Evolutionary conservation across 352 stramenopile species (phyloP).

Genomic region (Phytopythium helicoides): DNA sequence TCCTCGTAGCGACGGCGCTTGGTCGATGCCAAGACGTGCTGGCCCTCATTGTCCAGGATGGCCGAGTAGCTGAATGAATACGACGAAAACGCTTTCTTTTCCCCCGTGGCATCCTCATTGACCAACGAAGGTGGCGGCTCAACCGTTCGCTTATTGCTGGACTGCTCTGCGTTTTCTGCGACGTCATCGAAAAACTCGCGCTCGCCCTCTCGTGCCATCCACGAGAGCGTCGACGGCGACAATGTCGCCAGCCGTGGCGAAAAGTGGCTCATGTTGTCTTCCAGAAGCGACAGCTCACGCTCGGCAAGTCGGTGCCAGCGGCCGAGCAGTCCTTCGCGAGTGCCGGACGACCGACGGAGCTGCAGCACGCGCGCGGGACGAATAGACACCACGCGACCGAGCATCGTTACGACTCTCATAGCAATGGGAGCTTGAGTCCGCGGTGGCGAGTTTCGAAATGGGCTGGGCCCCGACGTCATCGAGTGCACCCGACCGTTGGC

Average conservation of each 20-base stretch:
- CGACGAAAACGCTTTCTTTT: slow-evolving; percentile 28
- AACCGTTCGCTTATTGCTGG: neutral
- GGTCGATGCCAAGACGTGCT: slow-evolving; percentile 32
- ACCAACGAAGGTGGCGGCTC: neutral
- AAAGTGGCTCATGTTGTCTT: neutral
- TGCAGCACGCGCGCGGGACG: no score
- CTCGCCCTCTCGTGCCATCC: slow-evolving; percentile 3
- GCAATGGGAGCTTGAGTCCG: no score
- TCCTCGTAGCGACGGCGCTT: slow-evolving; percentile 75
- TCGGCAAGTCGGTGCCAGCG: slow-evolving; percentile 1
- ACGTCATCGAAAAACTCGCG: slow-evolving; percentile 1
- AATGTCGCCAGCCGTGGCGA: neutral
- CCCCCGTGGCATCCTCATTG: neutral
- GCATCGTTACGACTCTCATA: no score
- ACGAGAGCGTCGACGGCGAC: slow-evolving; percentile 1
- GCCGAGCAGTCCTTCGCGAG: neutral
- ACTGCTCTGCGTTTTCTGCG: neutral
- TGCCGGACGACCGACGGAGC: no score
- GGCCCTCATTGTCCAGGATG: slow-evolving; percentile 55
- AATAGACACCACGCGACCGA: no score
- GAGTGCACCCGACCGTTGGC: no score
- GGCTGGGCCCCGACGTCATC: no score
- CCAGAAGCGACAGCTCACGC: slow-evolving; percentile 3
- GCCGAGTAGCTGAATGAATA: slow-evolving; percentile 70
- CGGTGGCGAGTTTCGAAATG: no score